These are phyloP conservation scores for Pythium myriotylum DNA, from an alignment of 352 stramenopile species.

Conservation along the genomic window DNA sequence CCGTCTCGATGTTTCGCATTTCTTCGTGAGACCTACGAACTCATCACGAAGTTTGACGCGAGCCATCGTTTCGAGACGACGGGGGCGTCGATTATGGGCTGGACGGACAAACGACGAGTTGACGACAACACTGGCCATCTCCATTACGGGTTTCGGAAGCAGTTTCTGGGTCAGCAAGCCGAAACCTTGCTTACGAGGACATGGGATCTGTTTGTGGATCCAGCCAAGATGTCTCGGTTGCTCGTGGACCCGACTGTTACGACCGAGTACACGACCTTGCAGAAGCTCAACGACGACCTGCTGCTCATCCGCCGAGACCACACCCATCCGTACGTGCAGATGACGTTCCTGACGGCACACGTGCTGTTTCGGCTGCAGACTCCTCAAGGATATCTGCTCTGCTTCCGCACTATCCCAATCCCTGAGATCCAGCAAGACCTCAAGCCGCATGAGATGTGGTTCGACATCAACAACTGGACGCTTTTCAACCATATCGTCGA, in stretches of 20 bases:
- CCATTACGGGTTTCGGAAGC: conserved; percentile 29
- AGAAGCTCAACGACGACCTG: conserved; percentile 56
- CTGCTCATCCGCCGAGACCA: conserved; percentile 63
- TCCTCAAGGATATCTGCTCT: conserved; percentile 53
- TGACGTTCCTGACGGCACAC: conserved; percentile 61
- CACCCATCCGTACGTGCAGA: conserved; percentile 39
- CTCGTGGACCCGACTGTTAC: conserved; percentile 51
- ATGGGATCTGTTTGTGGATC: conserved; percentile 32
- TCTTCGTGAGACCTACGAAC: conserved; percentile 57
- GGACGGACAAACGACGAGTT: conserved; percentile 27
- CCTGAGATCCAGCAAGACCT: conserved; percentile 48
- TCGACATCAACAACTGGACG: conserved; percentile 66
- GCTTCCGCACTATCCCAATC: conserved; percentile 59
- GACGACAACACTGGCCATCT: conserved; percentile 21
- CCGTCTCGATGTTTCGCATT: conserved; percentile 40
- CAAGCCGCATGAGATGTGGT: conserved; percentile 55
- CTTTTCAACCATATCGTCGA: conserved; percentile 61
- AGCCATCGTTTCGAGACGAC: conserved; percentile 17
- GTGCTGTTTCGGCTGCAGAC: conserved; percentile 67
- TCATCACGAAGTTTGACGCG: conserved; percentile 36
- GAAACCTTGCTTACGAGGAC: conserved; percentile 26
- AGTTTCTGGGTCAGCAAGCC: conserved; percentile 23
- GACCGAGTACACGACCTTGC: conserved; percentile 50
- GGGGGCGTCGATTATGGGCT: conserved; percentile 23
- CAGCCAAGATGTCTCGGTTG: conserved; percentile 41